These are phyloP conservation scores for Zygoascus ofunaensis DNA, from an alignment of 805 yeast genomes.

Conservation along the genomic window DNA sequence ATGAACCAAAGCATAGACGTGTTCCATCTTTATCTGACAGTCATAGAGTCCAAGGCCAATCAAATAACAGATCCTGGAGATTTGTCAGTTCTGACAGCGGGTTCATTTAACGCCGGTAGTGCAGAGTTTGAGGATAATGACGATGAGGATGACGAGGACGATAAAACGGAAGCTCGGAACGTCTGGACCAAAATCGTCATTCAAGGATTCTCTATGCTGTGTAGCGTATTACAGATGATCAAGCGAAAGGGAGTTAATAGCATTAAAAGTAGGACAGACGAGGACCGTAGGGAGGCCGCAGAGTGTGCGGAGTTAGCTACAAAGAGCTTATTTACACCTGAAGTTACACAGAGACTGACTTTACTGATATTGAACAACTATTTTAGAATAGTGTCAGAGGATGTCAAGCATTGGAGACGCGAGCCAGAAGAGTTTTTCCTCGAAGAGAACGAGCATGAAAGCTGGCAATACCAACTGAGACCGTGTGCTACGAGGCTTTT, in stretches of 20 bases:
- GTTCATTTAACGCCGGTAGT: neutral
- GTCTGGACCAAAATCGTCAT: constrained; percentile 73
- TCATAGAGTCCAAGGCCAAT: constrained; percentile 58
- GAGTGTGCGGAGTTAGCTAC: constrained; percentile 32
- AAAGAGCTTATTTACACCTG: constrained; percentile 48
- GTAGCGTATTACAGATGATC: constrained; percentile 51
- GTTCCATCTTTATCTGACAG: constrained; percentile 48
- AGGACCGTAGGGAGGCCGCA: constrained; percentile 53
- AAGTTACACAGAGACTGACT: constrained; percentile 47
- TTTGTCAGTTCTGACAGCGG: too few species aligned
- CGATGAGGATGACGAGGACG: constrained; percentile 35
- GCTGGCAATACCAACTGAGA: constrained; percentile 75
- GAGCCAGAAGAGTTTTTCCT: constrained; percentile 93
- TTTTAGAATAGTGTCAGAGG: constrained; percentile 62
- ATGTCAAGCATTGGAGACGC: constrained; percentile 68
- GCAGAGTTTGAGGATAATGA: neutral
- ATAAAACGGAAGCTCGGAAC: constrained; percentile 43
- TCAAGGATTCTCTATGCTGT: constrained; percentile 47
- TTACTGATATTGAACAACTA: constrained; percentile 66
- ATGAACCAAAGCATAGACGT: constrained; percentile 56
- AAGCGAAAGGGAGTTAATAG: constrained; percentile 60
- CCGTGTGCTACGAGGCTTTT: constrained; percentile 84
- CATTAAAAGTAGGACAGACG: constrained; percentile 45
- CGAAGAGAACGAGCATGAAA: constrained; percentile 41
- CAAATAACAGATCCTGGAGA: constrained; percentile 12